Evolutionary conservation across 2,329 filamentous ascomycete genomes (phyloP).

Genomic region (Colletotrichum tofieldiae): DNA sequence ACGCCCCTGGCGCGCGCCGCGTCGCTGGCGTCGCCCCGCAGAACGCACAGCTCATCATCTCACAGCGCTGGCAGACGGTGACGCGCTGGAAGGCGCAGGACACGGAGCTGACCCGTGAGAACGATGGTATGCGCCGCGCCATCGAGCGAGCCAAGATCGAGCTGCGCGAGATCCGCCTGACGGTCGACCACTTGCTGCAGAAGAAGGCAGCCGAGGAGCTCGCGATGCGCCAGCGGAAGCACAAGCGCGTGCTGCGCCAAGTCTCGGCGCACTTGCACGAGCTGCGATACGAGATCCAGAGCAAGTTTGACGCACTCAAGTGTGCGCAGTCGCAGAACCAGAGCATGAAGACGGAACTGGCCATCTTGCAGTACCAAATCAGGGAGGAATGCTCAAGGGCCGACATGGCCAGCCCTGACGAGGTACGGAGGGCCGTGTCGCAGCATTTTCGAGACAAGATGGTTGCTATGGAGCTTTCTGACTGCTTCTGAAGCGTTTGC

Average conservation of each 20-base stretch:
- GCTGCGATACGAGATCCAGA: slow-evolving; percentile 41
- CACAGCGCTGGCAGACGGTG: slow-evolving; percentile 43
- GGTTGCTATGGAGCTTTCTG: slow-evolving; percentile 26
- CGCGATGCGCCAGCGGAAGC: slow-evolving; percentile 38
- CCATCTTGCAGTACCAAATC: slow-evolving; percentile 24
- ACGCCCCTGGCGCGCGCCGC: slow-evolving; percentile 42
- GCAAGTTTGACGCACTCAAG: slow-evolving; percentile 43
- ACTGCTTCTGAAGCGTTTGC: slow-evolving; percentile 15
- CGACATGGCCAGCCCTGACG: slow-evolving; percentile 35
- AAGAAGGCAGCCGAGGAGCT: slow-evolving; percentile 37
- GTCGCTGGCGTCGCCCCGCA: slow-evolving; percentile 45
- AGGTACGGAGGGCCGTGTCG: slow-evolving; percentile 40
- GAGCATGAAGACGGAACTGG: slow-evolving; percentile 39
- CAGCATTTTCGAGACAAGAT: slow-evolving; percentile 39
- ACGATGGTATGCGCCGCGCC: slow-evolving; percentile 26
- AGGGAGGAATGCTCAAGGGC: slow-evolving; percentile 35
- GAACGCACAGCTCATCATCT: slow-evolving; percentile 43
- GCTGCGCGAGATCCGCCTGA: slow-evolving; percentile 38
- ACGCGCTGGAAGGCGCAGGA: slow-evolving; percentile 34
- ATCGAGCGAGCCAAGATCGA: slow-evolving; percentile 24
- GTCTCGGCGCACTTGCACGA: slow-evolving; percentile 49
- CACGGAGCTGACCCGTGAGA: slow-evolving; percentile 17
- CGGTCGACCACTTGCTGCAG: slow-evolving; percentile 44
- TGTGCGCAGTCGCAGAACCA: slow-evolving; percentile 27
- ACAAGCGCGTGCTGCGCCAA: slow-evolving; percentile 47